A percentile compares a stretch with the other conserved stretches of the same genome.
These are phyloP conservation scores for Pythium diclinum DNA, from an alignment of 352 stramenopile species.

Conservation along the genomic window DNA sequence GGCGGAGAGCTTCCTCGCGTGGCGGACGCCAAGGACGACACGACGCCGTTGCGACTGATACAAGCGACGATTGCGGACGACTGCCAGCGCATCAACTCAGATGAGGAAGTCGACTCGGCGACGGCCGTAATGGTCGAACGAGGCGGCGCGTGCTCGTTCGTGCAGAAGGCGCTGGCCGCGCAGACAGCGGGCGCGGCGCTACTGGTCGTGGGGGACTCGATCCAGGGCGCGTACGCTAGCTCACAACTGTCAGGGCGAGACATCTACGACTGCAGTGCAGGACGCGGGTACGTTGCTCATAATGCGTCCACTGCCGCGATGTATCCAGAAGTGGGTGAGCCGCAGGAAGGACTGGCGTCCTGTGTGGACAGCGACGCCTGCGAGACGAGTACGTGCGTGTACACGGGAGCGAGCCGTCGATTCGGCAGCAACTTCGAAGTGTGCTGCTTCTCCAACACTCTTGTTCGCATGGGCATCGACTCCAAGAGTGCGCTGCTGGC, in stretches of 20 bases:
- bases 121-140: conserved; percentile 46
- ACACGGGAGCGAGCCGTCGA: conserved; percentile 27
- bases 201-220: conserved; percentile 48
- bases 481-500: conserved; percentile 7
- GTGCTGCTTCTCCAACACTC: conserved; percentile 49
- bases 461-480: conserved; percentile 39
- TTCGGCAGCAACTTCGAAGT: conserved; percentile 31
- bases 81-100: conserved; percentile 1
- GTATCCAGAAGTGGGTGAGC: conserved; percentile 27
- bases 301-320: conserved; percentile 30
- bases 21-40: not conserved
- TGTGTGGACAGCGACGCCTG: conserved; percentile 32
- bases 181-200: conserved; percentile 35
- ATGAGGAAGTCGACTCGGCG: not conserved
- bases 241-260: conserved; percentile 18
- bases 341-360: not conserved
- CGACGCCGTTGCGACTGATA: conserved; percentile 13
- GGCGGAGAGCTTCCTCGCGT: conserved; percentile 8
- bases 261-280: conserved; percentile 51
- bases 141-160: conserved; percentile 47
- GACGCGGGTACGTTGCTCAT: conserved; percentile 30
- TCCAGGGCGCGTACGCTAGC: conserved; percentile 36
- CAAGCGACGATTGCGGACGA: conserved; percentile 14
- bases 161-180: conserved; percentile 41
- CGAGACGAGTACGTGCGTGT: conserved; percentile 38